Percentiles rank a stretch among this genome's conserved stretches.
phyloP scores from a whole-genome alignment of 495 filamentous ascomycete species.

The Astrocystis sublimbata region DNA sequence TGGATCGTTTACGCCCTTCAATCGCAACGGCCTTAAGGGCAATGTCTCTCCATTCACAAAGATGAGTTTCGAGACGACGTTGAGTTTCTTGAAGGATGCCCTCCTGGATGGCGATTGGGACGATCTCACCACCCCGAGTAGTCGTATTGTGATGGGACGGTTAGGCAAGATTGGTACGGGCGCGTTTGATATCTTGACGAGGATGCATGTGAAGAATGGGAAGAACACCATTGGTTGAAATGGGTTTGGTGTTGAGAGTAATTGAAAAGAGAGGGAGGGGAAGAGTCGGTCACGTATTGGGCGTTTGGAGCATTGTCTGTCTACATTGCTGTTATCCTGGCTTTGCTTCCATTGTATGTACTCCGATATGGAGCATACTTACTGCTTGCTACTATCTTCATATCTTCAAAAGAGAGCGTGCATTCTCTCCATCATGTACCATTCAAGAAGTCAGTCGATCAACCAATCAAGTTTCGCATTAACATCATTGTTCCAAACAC shows the following conservation, averaged over 20 bases:
- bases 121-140: slow-evolving; percentile 79
- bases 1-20: slow-evolving; percentile 87
- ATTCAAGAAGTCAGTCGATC: too few relatives aligned
- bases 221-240: slow-evolving; percentile 24
- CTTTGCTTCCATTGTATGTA: too few relatives aligned
- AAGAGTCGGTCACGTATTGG: slow-evolving; percentile 11
- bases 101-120: slow-evolving; percentile 89
- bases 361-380: background rate
- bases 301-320: slow-evolving; percentile 5
- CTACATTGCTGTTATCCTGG: too few relatives aligned
- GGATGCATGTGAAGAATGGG: slow-evolving; percentile 42
- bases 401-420: too few relatives aligned
- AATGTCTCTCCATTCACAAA: slow-evolving; percentile 89
- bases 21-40: slow-evolving; percentile 79
- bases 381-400: background rate
- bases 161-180: slow-evolving; percentile 84
- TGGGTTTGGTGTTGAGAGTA: background rate
- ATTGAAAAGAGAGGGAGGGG: slow-evolving; percentile 13
- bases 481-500: too few relatives aligned
- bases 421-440: too few relatives aligned
- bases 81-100: slow-evolving; percentile 88
- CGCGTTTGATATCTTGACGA: slow-evolving; percentile 78
- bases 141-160: slow-evolving; percentile 84
- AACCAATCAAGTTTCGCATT: too few relatives aligned
- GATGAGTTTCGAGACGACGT: slow-evolving; percentile 97